phyloP scores from a whole-genome alignment of 2,329 filamentous ascomycete species.

The Apiospora malaysiana region DNA sequence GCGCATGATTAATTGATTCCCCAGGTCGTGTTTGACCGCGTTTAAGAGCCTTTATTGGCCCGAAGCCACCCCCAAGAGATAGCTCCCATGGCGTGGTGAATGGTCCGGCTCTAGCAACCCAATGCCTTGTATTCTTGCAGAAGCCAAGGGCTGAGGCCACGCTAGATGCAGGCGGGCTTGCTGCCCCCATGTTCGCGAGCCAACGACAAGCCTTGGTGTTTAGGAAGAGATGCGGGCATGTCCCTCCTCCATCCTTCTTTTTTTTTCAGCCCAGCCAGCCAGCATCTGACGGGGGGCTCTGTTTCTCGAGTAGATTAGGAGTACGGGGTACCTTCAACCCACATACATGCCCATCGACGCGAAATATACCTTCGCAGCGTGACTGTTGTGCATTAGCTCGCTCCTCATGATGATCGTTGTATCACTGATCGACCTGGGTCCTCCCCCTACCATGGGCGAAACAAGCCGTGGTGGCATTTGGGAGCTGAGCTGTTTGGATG shows the following conservation, averaged over 20 bases:
- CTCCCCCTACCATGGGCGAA: constrained; percentile 5
- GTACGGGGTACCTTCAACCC: constrained; percentile 8
- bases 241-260: background rate
- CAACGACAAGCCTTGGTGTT: constrained; percentile 20
- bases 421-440: constrained; percentile 17
- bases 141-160: constrained; percentile 39
- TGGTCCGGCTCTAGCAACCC: constrained; percentile 32
- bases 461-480: constrained; percentile 9
- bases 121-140: constrained; percentile 40
- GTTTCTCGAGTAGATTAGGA: constrained; percentile 16
- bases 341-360: background rate
- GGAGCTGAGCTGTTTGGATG: constrained; percentile 7
- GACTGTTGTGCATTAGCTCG: constrained; percentile 20
- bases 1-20: constrained; percentile 47
- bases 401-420: constrained; percentile 7
- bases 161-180: constrained; percentile 25
- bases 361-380: constrained; percentile 14
- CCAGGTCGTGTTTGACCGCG: constrained; percentile 46
- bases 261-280: constrained; percentile 14
- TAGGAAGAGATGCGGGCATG: background rate
- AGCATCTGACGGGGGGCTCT: constrained; percentile 3
- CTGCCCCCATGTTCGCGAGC: constrained; percentile 21
- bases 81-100: constrained; percentile 33
- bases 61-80: constrained; percentile 30
- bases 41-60: constrained; percentile 43